Evolutionary conservation across 805 yeast species (phyloP).

Genomic region (Cyberlindnera nakhonratchasimensis): DNA sequence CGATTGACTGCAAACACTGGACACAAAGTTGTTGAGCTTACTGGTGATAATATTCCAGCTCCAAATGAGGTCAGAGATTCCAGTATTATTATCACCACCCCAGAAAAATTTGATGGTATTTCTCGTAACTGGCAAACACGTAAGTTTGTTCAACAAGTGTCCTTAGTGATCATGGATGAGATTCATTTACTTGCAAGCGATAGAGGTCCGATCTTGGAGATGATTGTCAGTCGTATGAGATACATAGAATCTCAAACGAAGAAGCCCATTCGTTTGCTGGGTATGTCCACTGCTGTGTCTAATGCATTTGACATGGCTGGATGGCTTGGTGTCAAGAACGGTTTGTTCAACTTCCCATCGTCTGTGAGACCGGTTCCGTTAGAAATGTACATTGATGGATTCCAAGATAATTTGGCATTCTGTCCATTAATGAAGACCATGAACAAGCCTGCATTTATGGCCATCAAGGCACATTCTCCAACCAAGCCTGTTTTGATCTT

Average conservation of each 20-base stretch:
- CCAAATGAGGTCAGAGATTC: conserved; percentile 75
- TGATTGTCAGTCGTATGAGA: conserved; percentile 88
- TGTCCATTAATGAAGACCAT: conserved; percentile 64
- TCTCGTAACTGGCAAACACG: conserved; percentile 92
- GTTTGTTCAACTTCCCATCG: conserved; percentile 91
- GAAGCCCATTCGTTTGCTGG: conserved; percentile 83
- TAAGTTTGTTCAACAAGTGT: conserved; percentile 78
- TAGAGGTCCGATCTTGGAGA: conserved; percentile 95
- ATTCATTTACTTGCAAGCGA: conserved; percentile 96
- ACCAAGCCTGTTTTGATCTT: conserved; percentile 93
- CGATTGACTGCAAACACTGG: conserved; percentile 84
- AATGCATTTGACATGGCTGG: conserved; percentile 93
- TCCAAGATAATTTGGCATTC: conserved; percentile 79
- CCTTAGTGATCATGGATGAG: conserved; percentile 87
- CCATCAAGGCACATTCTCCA: conserved; percentile 58
- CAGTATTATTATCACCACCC: conserved; percentile 88
- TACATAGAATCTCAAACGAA: conserved; percentile 94
- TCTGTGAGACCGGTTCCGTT: conserved; percentile 95
- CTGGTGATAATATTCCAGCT: conserved; percentile 93
- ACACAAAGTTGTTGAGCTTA: conserved; percentile 78
- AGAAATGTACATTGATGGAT: conserved; percentile 85
- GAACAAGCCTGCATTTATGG: conserved; percentile 74
- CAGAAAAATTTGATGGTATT: conserved; percentile 97
- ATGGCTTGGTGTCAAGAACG: conserved; percentile 86
- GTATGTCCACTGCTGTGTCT: conserved; percentile 91